A percentile compares a stretch with the other conserved stretches of the same genome.
phyloP scores from a whole-genome alignment of 1,139 yeast genomes.

The Sugiyamaella japonica region DNA sequence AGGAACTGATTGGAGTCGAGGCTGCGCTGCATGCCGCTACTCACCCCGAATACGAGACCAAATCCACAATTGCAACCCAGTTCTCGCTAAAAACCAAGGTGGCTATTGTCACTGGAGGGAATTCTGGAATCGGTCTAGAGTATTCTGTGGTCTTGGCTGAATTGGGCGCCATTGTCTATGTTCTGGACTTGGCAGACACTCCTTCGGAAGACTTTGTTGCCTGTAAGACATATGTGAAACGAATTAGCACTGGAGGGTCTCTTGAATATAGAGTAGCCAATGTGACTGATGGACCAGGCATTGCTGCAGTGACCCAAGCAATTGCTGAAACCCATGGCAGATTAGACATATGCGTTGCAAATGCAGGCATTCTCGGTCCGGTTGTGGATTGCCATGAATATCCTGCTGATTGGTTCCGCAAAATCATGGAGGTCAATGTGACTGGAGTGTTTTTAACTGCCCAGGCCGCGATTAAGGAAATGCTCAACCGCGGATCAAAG shows the following conservation, averaged over 20 bases:
- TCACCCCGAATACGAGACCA: conserved; percentile 31
- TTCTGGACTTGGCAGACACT: conserved; percentile 34
- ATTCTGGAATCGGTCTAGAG: conserved; percentile 44
- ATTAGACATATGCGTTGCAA: conserved; percentile 64
- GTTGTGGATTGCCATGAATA: conserved; percentile 48
- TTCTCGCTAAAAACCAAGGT: conserved; percentile 45
- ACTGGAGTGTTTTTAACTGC: conserved; percentile 57
- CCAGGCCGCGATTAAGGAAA: conserved; percentile 49
- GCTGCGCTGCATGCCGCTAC: conserved; percentile 35
- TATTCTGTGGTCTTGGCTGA: conserved; percentile 44
- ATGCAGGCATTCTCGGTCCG: conserved; percentile 61
- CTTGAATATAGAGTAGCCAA: conserved; percentile 51
- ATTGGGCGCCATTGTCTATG: conserved; percentile 45
- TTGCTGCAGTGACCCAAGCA: conserved; percentile 45
- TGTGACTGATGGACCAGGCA: conserved; percentile 47
- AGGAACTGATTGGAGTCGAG: conserved; percentile 33
- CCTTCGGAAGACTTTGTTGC: conserved; percentile 40
- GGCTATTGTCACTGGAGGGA: conserved; percentile 45
- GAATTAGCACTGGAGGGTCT: conserved; percentile 39
- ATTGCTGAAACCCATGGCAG: conserved; percentile 56
- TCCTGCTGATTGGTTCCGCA: conserved; percentile 47
- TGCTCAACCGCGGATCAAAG: conserved; percentile 46
- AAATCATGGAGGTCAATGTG: conserved; percentile 50
- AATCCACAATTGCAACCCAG: conserved; percentile 31
- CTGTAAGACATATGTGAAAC: conserved; percentile 34